Conservation (phyloP, 805 yeast genomes). For the Candida railenensis region DNA sequence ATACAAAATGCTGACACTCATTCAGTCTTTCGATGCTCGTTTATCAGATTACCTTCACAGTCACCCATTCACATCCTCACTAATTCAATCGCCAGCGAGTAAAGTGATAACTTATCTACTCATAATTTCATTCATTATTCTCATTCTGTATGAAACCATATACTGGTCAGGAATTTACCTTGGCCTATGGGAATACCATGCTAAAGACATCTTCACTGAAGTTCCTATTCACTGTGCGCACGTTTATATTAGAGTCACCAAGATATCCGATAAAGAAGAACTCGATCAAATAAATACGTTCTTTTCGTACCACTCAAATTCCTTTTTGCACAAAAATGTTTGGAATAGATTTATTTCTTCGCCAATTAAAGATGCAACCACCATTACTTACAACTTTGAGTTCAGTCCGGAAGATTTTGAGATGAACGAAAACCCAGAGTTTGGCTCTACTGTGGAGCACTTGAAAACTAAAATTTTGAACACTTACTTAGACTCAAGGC, state of each 20-base stretch:
- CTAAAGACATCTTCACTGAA: constrained; percentile 64
- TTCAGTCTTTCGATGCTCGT: not conserved
- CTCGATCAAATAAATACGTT: constrained; percentile 14
- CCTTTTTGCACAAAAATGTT: constrained; percentile 3
- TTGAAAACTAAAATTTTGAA: constrained; percentile 56
- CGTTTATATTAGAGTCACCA: constrained; percentile 53
- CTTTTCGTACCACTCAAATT: not conserved
- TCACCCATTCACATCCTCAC: constrained; percentile 20
- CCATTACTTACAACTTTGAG: constrained; percentile 65
- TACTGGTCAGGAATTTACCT: constrained; percentile 44
- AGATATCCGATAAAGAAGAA: constrained; percentile 20
- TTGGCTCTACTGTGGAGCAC: constrained; percentile 66
- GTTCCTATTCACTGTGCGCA: constrained; percentile 81
- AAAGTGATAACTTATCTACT: constrained; percentile 28
- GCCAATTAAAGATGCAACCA: constrained; percentile 17
- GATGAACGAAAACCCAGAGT: constrained; percentile 55
- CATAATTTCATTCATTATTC: constrained; percentile 19
- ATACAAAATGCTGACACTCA: not conserved
- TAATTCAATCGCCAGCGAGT: constrained; percentile 25
- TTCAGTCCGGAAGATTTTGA: constrained; percentile 81
- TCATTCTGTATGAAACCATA: constrained; percentile 37
- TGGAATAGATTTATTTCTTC: not conserved
- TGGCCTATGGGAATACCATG: constrained; percentile 48
- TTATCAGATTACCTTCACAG: not conserved
- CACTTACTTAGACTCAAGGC: constrained; percentile 46